A percentile compares a stretch with the other conserved stretches of the same genome.
phyloP scores from a whole-genome alignment of 495 filamentous ascomycete genomes.

The Penicillium macrosclerotiorum region DNA sequence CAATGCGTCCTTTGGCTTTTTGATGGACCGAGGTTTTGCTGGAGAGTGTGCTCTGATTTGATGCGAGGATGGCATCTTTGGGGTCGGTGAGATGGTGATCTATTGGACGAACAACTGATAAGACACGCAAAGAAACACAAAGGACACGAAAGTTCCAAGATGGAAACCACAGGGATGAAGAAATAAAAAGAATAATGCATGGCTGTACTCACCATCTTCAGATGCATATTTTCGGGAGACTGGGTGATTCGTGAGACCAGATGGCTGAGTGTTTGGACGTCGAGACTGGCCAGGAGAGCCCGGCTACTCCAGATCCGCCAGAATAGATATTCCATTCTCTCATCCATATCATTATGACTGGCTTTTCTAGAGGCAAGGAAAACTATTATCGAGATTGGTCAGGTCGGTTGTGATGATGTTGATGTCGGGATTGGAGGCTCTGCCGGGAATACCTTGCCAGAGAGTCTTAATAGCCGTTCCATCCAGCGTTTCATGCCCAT shows the following conservation, averaged over 20 bases:
- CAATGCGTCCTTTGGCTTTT: slow-evolving; percentile 16
- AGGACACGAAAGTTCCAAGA: neutral
- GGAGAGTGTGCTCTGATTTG: neutral
- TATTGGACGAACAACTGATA: too few species aligned
- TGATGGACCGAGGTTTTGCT: slow-evolving; percentile 7
- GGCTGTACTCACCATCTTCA: slow-evolving; percentile 9
- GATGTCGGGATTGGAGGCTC: neutral
- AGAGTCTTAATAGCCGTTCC: slow-evolving; percentile 37
- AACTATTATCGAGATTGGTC: slow-evolving; percentile 23
- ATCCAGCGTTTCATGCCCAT: slow-evolving; percentile 29
- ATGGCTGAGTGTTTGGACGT: slow-evolving; percentile 33
- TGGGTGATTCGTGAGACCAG: slow-evolving; percentile 40
- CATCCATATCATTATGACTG: slow-evolving; percentile 38
- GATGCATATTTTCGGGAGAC: neutral
- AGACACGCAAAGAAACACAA: neutral
- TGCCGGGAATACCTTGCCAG: slow-evolving; percentile 47
- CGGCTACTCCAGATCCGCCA: slow-evolving; percentile 51
- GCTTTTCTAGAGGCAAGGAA: slow-evolving; percentile 37
- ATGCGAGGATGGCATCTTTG: neutral
- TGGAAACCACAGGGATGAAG: neutral
- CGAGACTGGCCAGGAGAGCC: slow-evolving; percentile 24
- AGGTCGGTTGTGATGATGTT: slow-evolving; percentile 3
- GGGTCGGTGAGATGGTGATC: slow-evolving; percentile 1
- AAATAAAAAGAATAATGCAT: too few species aligned
- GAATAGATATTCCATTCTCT: slow-evolving; percentile 52